Conservation (phyloP, 2,329 filamentous ascomycete genomes). For the Hymenoscyphus linearis region DNA sequence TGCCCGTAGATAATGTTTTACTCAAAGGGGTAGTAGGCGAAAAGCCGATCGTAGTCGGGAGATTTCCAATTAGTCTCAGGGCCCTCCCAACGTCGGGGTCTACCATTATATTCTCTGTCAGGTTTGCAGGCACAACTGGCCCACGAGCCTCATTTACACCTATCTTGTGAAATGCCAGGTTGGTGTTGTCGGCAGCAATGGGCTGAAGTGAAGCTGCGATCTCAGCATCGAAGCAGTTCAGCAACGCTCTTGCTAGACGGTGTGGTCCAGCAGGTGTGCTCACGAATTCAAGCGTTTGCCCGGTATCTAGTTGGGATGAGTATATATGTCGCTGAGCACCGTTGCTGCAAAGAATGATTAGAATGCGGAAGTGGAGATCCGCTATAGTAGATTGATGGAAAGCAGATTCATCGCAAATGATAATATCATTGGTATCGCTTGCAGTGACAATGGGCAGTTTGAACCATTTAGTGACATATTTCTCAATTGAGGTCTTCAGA, state of each 20-base stretch:
- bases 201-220: not conserved
- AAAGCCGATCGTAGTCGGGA: slow-evolving; percentile 22
- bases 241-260: slow-evolving; percentile 22
- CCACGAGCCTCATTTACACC: not conserved
- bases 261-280: slow-evolving; percentile 25
- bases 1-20: not conserved
- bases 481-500: slow-evolving; percentile 19
- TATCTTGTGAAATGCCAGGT: not conserved
- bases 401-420: slow-evolving; percentile 21
- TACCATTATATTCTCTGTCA: not conserved
- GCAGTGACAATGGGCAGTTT: slow-evolving; percentile 10
- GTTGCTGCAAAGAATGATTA: slow-evolving; percentile 22
- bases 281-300: slow-evolving; percentile 20
- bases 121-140: not conserved
- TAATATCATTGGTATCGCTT: slow-evolving; percentile 12
- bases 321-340: slow-evolving; percentile 17
- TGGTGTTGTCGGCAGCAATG: not conserved
- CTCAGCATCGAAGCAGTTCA: slow-evolving; percentile 23
- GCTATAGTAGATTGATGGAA: slow-evolving; percentile 9
- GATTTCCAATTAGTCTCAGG: slow-evolving; percentile 16
- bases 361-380: slow-evolving; percentile 6
- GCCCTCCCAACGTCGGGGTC: slow-evolving; percentile 4
- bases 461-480: slow-evolving; percentile 24
- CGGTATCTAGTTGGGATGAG: slow-evolving; percentile 9
- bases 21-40: slow-evolving; percentile 16